Base-by-base conservation (phyloP, 148 eudicot genomes). In the Nepenthes mirabilis region DNA sequence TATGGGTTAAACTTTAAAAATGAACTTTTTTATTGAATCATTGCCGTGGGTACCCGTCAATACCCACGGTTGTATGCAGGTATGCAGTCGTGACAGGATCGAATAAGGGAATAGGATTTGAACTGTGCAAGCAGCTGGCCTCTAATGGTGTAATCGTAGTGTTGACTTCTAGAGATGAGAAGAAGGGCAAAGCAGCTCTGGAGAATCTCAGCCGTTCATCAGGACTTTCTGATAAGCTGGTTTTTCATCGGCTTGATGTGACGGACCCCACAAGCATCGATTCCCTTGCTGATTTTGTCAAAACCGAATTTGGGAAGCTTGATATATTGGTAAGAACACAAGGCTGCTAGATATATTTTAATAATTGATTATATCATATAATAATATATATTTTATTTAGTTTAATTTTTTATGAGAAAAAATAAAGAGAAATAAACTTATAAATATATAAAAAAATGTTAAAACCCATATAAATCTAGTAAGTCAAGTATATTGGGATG, bases 51-150 rank as follows among this genome's bases (percentile, higher is more conserved):
- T n/a, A n/a, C n/a, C n/a, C n/a, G n/a, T 23, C 23, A 23, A 23
- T 23, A 23, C 23, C 23, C 23, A 23, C 23, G 0, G 23, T 23
- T 40, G 67, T 40, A 8, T 40, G 45, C 57, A 83, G 89, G 63
- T 71, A 64, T 67, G 85, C 89, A 64, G 85, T 83, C 37, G 83
- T 80, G 5, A 83, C 85, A 37, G 85, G 88, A 37, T 51, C 65
- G 61, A 63, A 37, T 67, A 71, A 57, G 5, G 60, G 88, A 56
- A 73, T 83, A 14, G 85, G 89, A 40, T 66, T 83, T 1, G 85
- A 78, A 47, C 63, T 75, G 45, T 80, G 85, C 72, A 73, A 75
- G 50, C 85, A 78, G 35, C 63, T 83, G 1, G 81, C 77, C 9
- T 71, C 79, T 2, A 11, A 80, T 36, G 89, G 85, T 2, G 68